Evolutionary conservation across 2,329 filamentous ascomycete genomes (phyloP), one percentile per base, ranked within the genome.

Genomic region (Purpureocillium takamizusanense): DNA sequence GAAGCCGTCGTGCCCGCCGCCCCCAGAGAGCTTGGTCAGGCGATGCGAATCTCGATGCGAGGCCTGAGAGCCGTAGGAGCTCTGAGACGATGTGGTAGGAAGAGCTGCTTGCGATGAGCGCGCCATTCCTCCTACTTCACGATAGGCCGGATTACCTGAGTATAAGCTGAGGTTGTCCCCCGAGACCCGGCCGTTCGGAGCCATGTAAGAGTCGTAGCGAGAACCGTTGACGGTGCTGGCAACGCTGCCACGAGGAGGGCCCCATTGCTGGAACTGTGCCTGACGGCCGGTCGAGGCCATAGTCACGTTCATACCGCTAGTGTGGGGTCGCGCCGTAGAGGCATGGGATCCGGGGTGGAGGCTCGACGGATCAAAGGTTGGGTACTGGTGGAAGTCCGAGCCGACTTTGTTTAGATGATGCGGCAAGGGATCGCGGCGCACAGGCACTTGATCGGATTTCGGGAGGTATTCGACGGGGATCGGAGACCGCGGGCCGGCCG

Each of bases 371-470:
- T 83, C 80, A 57, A 84, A 78, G 37, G 74, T 74, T 31, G 88
- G 87, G 59, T 95, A 95, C 55, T 95, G 90, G 64, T 95, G 87
- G 56, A 81, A 95, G 61, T 95, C 89, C 50, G 68, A 67, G 35
- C 77, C 77, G 47, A 70, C 72, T 63, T 87, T 89, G 59, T 87
- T 89, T 38, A 94, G 65, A 53, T 94, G 86, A 60, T 92, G 85
- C 23, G 88, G 86, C 42, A 85, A 71, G 41, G 83, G 83, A 40
- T 92, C 84, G 56, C 79, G 78, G 49, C 79, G 74, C 40, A 69
- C 62, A 16, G 76, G 69, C 49, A 71, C 60, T 54, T 83, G 78
- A 45, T 86, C 81, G 41, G 72, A 63, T 54, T 77, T 76, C 36
- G 83, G 80, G 32, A 86, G 67, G 55, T 84, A 85, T 33, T 94